These are phyloP conservation scores for Nemania bipapillata DNA, from an alignment of 2,329 filamentous ascomycete species.

Conservation along the genomic window DNA sequence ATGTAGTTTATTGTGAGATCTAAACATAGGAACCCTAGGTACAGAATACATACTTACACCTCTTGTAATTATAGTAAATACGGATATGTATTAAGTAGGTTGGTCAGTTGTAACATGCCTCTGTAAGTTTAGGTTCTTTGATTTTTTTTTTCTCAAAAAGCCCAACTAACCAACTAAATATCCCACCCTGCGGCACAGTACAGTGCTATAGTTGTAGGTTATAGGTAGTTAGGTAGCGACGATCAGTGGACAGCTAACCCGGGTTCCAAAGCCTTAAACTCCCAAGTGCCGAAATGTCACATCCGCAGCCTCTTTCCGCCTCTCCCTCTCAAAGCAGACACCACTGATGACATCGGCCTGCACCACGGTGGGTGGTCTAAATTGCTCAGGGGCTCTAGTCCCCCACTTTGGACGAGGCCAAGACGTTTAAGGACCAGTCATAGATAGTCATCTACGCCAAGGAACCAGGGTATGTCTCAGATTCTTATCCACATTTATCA, in stretches of 20 bases:
- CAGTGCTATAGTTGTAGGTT: conserved; percentile 3
- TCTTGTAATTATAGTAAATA: too few species aligned
- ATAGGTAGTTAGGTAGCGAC: too few species aligned
- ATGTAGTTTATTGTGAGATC: not conserved
- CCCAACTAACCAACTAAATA: not conserved
- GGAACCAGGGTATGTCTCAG: conserved; percentile 52
- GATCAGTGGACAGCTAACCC: conserved; percentile 34
- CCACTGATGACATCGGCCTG: conserved; percentile 38
- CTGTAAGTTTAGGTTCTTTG: not conserved
- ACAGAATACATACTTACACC: too few species aligned
- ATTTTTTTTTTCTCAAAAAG: too few species aligned
- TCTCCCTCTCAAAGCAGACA: conserved; percentile 22
- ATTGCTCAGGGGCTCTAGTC: conserved; percentile 46
- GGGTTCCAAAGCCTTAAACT: conserved; percentile 25
- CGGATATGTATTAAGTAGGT: too few species aligned
- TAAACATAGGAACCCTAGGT: not conserved
- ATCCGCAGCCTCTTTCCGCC: conserved; percentile 32
- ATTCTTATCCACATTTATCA: conserved; percentile 32
- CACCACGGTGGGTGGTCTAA: conserved; percentile 39
- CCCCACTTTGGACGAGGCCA: conserved; percentile 43
- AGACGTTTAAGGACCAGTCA: conserved; percentile 41
- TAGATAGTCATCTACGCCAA: conserved; percentile 38
- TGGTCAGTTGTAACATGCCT: not conserved
- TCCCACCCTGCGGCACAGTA: conserved; percentile 1
- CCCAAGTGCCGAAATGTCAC: conserved; percentile 38